phyloP scores from a whole-genome alignment of 306 rosid species.

The Quercus ilex region DNA sequence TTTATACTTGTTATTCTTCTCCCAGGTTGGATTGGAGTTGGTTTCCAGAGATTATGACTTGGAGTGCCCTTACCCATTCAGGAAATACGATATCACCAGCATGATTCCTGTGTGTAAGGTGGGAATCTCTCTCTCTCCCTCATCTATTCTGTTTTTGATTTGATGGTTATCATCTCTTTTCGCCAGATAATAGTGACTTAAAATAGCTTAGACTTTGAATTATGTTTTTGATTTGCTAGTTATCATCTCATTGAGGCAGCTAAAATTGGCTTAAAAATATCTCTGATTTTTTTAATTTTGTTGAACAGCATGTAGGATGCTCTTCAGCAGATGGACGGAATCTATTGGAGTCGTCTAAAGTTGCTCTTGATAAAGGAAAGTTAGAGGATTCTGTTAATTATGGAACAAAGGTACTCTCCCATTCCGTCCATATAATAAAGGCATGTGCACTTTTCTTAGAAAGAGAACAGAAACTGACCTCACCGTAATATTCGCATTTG shows the following conservation, averaged over 20 bases:
- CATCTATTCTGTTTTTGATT: conserved; percentile 12
- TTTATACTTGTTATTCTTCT: conserved; percentile 4
- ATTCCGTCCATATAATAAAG: conserved; percentile 9
- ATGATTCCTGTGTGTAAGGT: conserved; percentile 96
- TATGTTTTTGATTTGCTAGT: not conserved
- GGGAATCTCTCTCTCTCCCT: conserved; percentile 2
- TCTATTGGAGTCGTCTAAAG: conserved; percentile 83
- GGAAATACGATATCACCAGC: conserved; percentile 67
- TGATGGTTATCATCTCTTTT: conserved; percentile 4
- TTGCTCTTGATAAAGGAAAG: conserved; percentile 97
- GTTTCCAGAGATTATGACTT: conserved; percentile 82
- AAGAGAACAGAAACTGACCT: conserved; percentile 11
- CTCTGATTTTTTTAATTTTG: not conserved
- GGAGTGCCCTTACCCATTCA: conserved; percentile 69
- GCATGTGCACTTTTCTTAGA: not conserved
- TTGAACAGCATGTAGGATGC: conserved; percentile 76
- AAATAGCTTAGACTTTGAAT: not conserved
- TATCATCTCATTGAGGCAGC: not conserved
- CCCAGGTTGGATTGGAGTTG: conserved; percentile 86
- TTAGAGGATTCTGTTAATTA: conserved; percentile 91
- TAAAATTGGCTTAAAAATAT: not conserved
- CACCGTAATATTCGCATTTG: conserved; percentile 10
- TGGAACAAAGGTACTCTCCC: conserved; percentile 78
- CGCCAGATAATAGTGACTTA: not conserved
- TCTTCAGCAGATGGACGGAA: conserved; percentile 89